Evolutionary conservation across 176 grass and related monocot species (phyloP).

Genomic region (Bolboschoenus planiculmis): DNA sequence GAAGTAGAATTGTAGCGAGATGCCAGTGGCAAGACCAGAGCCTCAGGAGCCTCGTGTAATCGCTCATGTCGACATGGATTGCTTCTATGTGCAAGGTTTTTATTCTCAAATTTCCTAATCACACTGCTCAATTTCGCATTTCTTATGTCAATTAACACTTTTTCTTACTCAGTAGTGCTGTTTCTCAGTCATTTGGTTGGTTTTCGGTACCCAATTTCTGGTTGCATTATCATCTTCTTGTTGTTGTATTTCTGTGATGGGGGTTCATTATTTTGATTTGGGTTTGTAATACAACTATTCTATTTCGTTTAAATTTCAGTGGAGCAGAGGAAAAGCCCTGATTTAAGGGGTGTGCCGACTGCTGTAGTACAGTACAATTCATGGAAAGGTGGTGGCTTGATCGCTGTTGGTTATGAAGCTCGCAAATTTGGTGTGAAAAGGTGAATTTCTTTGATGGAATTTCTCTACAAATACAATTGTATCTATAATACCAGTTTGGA

Average conservation of each 20-base stretch:
- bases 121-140: not conserved
- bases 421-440: slow-evolving; percentile 84
- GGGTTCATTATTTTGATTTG: not conserved
- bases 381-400: slow-evolving; percentile 83
- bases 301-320: slow-evolving; percentile 29
- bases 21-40: slow-evolving; percentile 76
- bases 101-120: not conserved
- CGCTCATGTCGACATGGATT: slow-evolving; percentile 89
- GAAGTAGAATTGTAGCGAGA: slow-evolving; percentile 8
- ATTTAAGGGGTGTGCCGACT: slow-evolving; percentile 67
- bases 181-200: not conserved
- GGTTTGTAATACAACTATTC: not conserved
- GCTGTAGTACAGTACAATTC: slow-evolving; percentile 95
- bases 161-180: not conserved
- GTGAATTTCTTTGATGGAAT: slow-evolving; percentile 23
- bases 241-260: not conserved
- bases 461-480: not conserved
- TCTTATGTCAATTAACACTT: not conserved
- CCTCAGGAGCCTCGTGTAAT: slow-evolving; percentile 72
- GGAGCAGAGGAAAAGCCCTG: slow-evolving; percentile 70
- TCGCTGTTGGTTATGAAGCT: slow-evolving; percentile 95
- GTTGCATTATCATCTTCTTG: not conserved
- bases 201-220: not conserved
- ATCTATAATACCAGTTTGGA: not conserved
- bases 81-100: slow-evolving; percentile 97